These are phyloP conservation scores for Cardamine resedifolia DNA, from an alignment of 345 rosid genomes.

Conservation along the genomic window DNA sequence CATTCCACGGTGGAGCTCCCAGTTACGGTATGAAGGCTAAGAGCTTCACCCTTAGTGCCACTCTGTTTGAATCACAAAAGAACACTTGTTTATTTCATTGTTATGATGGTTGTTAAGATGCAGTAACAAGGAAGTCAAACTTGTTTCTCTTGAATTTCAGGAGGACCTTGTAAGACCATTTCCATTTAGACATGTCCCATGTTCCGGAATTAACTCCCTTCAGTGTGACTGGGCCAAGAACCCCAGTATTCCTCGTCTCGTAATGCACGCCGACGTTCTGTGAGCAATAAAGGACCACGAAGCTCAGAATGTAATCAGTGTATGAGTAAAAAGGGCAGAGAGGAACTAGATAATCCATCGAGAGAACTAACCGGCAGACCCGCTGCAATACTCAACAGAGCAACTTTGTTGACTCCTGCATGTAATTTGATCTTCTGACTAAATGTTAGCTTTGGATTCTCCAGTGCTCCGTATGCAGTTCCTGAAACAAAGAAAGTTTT, in stretches of 20 bases:
- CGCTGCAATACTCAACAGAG: conserved; percentile 69
- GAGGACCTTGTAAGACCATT: conserved; percentile 86
- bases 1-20: conserved; percentile 52
- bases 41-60: conserved; percentile 77
- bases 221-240: conserved; percentile 77
- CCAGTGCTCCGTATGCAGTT: conserved; percentile 57
- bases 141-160: conserved; percentile 4
- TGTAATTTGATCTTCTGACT: conserved; percentile 35
- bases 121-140: not conserved
- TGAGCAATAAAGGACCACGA: conserved; percentile 3
- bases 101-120: not conserved
- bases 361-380: conserved; percentile 78
- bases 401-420: conserved; percentile 39
- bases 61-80: conserved; percentile 40
- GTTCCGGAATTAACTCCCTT: conserved; percentile 65
- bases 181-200: conserved; percentile 66
- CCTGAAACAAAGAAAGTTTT: conserved; percentile 45
- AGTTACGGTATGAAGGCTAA: conserved; percentile 48
- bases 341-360: not conserved
- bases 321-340: not conserved
- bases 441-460: conserved; percentile 64
- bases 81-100: not conserved
- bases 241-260: conserved; percentile 81
- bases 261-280: conserved; percentile 90
- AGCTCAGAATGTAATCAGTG: not conserved